phyloP scores from a whole-genome alignment of 176 grass and related monocot genomes.

The Bonia amplexicaulis region DNA sequence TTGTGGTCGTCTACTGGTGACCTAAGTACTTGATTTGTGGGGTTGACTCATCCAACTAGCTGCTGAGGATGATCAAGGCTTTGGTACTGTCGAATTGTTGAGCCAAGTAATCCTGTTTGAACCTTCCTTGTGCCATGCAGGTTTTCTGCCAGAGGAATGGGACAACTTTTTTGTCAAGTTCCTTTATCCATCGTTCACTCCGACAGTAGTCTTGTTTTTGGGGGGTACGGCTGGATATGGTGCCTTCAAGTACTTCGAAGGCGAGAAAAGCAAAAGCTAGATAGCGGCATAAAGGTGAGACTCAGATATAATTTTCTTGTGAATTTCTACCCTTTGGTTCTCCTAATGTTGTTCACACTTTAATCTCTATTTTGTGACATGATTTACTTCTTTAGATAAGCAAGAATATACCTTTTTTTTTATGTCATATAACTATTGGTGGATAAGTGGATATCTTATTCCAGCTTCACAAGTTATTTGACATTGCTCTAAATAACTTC shows the following conservation, averaged over 20 bases:
- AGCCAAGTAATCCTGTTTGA: neutral
- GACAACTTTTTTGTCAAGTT: slow-evolving; percentile 84
- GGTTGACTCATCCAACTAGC: no score
- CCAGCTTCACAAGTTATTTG: neutral
- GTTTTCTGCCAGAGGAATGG: slow-evolving; percentile 82
- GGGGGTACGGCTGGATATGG: slow-evolving; percentile 70
- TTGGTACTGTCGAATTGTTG: slow-evolving; percentile 10
- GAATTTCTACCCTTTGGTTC: neutral
- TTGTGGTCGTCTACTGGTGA: no score
- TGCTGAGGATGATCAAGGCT: neutral
- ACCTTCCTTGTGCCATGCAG: slow-evolving; percentile 31
- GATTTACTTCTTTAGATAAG: neutral
- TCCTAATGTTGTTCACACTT: neutral
- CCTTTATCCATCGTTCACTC: slow-evolving; percentile 88
- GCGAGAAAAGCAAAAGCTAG: slow-evolving; percentile 75
- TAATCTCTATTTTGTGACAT: neutral
- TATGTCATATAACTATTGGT: neutral
- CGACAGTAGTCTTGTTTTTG: slow-evolving; percentile 75
- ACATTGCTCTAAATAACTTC: neutral
- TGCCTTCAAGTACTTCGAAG: slow-evolving; percentile 80
- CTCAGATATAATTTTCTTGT: neutral
- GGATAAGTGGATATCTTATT: neutral
- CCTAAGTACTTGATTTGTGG: no score
- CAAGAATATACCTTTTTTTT: neutral
- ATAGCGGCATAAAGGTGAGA: slow-evolving; percentile 6